phyloP scores from a whole-genome alignment of 2,329 filamentous ascomycete species.

The Lecanicillium sp. region DNA sequence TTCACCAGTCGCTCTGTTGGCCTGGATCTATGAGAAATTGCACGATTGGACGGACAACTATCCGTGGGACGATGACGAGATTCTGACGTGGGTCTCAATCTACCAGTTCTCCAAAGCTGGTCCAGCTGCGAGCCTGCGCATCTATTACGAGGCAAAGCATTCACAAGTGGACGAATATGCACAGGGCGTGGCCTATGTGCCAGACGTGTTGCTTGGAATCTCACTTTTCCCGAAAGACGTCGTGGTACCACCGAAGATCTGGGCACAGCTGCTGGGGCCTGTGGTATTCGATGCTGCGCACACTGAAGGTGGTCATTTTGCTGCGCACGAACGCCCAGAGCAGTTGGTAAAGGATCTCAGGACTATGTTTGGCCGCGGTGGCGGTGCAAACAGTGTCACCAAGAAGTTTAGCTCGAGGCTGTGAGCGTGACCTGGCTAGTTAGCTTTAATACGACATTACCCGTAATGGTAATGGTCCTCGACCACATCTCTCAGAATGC shows the following conservation, averaged over 20 bases:
- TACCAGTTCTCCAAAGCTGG: constrained; percentile 62
- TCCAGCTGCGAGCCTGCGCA: constrained; percentile 54
- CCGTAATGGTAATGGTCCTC: no score
- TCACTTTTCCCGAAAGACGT: constrained; percentile 50
- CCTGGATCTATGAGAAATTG: constrained; percentile 72
- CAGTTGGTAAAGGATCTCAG: constrained; percentile 40
- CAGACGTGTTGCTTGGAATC: constrained; percentile 30
- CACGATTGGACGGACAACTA: constrained; percentile 66
- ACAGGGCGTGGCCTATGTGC: constrained; percentile 15
- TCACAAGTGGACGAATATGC: constrained; percentile 15
- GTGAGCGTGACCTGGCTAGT: no score
- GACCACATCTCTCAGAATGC: no score
- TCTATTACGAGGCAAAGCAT: constrained; percentile 61
- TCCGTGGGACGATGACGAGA: constrained; percentile 63
- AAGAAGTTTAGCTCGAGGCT: constrained; percentile 11
- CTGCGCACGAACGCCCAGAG: constrained; percentile 45
- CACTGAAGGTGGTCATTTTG: constrained; percentile 46
- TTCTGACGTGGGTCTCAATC: constrained; percentile 62
- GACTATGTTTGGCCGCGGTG: constrained; percentile 45
- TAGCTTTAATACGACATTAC: constrained; percentile 1
- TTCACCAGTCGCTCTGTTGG: constrained; percentile 56
- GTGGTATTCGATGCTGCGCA: constrained; percentile 46
- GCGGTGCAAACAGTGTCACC: constrained; percentile 30
- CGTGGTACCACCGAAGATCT: constrained; percentile 40
- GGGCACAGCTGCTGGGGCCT: constrained; percentile 45